phyloP scores from a whole-genome alignment of 2,329 filamentous ascomycete genomes.

The Pseudogymnoascus sp. region DNA sequence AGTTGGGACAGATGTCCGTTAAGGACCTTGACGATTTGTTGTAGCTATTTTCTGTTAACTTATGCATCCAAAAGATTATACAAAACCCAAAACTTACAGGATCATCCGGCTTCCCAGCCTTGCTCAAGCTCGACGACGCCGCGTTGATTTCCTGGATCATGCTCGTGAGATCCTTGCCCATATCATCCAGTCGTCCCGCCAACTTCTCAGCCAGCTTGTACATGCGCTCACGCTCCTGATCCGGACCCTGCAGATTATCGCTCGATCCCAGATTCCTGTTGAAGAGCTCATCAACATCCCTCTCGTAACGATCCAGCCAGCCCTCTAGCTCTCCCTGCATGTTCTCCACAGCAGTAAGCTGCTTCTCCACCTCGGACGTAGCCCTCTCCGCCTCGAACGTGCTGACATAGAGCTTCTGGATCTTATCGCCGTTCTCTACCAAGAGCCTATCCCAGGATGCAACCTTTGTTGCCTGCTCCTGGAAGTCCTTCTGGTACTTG shows the following conservation, averaged over 20 bases:
- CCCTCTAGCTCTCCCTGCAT: slow-evolving; percentile 85
- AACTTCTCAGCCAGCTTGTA: slow-evolving; percentile 95
- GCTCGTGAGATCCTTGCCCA: slow-evolving; percentile 83
- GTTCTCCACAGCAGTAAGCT: slow-evolving; percentile 79
- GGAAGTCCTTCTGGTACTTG: slow-evolving; percentile 96
- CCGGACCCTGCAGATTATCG: slow-evolving; percentile 74
- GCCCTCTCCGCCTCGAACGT: slow-evolving; percentile 92
- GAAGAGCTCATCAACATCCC: slow-evolving; percentile 84
- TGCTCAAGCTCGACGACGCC: slow-evolving; percentile 81
- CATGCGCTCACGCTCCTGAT: slow-evolving; percentile 91
- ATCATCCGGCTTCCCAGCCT: slow-evolving; percentile 80
- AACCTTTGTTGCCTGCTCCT: slow-evolving; percentile 78
- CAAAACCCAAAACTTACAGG: slow-evolving; percentile 52
- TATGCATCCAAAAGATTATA: slow-evolving; percentile 12
- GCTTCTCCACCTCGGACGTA: slow-evolving; percentile 87
- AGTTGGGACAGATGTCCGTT: slow-evolving; percentile 88
- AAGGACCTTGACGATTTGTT: slow-evolving; percentile 89
- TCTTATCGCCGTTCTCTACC: slow-evolving; percentile 90
- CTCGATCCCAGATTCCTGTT: slow-evolving; percentile 66
- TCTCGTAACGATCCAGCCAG: slow-evolving; percentile 87
- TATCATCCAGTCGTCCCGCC: slow-evolving; percentile 82
- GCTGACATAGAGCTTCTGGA: slow-evolving; percentile 83
- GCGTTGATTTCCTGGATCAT: slow-evolving; percentile 99
- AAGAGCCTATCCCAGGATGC: slow-evolving; percentile 82
- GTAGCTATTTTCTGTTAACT: slow-evolving; percentile 50